A percentile compares a stretch with the other conserved stretches of the same genome.
Evolutionary conservation across 495 filamentous ascomycete species (phyloP).

Genomic region (Xylaria cubensis): DNA sequence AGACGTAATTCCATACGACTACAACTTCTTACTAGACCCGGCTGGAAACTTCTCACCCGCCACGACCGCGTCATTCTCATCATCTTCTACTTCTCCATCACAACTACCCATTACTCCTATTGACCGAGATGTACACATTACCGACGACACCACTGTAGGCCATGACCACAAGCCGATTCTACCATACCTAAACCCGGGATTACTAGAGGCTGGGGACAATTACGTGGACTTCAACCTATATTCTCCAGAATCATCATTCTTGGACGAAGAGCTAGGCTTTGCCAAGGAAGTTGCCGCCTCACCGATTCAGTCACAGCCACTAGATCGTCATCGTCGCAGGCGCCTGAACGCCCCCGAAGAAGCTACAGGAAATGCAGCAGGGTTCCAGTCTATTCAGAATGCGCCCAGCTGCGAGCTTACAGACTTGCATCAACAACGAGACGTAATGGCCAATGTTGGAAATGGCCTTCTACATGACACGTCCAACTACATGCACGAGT

Average conservation of each 20-base stretch:
- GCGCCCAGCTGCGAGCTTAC: not conserved
- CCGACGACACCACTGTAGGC: constrained; percentile 22
- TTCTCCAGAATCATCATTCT: constrained; percentile 51
- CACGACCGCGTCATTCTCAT: constrained; percentile 41
- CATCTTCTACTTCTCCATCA: constrained; percentile 43
- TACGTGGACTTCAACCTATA: constrained; percentile 60
- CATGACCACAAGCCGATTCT: constrained; percentile 38
- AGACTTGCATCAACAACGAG: not conserved
- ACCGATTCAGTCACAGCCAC: constrained; percentile 25
- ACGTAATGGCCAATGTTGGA: not conserved
- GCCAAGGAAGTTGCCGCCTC: constrained; percentile 34
- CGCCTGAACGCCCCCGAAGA: not conserved
- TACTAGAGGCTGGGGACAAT: constrained; percentile 46
- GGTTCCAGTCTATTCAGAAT: not conserved
- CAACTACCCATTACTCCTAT: constrained; percentile 43
- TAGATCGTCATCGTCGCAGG: constrained; percentile 3
- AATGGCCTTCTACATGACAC: not conserved
- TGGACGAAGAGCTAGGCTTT: constrained; percentile 49
- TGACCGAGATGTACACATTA: constrained; percentile 27
- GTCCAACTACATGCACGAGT: not conserved
- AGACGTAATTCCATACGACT: constrained; percentile 37
- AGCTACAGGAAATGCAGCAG: not conserved
- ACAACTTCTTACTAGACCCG: constrained; percentile 49
- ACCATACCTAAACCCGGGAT: constrained; percentile 51
- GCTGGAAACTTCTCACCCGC: constrained; percentile 46